Conservation (phyloP, 495 filamentous ascomycete genomes). For the Pyronema omphalodes region DNA sequence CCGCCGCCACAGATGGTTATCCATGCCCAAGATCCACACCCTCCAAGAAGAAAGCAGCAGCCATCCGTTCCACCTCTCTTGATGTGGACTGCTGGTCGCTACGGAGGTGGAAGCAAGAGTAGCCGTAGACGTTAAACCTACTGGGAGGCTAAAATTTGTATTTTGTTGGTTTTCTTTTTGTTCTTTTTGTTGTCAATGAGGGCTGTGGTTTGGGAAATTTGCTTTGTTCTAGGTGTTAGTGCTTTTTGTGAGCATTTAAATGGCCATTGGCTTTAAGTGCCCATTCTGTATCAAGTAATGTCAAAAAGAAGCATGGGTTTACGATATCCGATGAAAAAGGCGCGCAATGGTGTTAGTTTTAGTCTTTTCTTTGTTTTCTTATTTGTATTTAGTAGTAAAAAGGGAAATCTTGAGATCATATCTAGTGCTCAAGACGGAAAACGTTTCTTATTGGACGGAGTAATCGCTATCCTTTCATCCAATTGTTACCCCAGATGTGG, state of each 20-base stretch:
- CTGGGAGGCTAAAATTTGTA: neutral
- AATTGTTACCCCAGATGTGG: too few species aligned
- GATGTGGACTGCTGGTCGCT: conserved; percentile 24
- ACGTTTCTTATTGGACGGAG: neutral
- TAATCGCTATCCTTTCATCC: too few species aligned
- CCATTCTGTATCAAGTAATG: neutral
- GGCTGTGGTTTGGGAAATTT: neutral
- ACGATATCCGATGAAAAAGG: neutral
- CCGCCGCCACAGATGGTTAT: conserved; percentile 3
- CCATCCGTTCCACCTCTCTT: conserved; percentile 19
- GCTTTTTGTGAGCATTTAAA: neutral
- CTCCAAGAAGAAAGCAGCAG: conserved; percentile 6
- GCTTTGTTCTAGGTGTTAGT: neutral
- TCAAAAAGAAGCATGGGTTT: neutral
- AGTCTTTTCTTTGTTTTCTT: neutral
- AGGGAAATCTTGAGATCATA: neutral
- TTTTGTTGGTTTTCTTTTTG: neutral
- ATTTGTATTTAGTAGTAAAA: neutral
- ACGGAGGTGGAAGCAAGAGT: conserved; percentile 7
- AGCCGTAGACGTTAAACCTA: neutral
- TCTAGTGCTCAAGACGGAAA: neutral
- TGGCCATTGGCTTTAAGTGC: neutral
- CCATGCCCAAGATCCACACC: conserved; percentile 4
- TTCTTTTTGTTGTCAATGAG: neutral
- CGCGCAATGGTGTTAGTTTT: neutral